Base-by-base conservation (phyloP, 306 rosid species). In the Vigna hirtella region DNA sequence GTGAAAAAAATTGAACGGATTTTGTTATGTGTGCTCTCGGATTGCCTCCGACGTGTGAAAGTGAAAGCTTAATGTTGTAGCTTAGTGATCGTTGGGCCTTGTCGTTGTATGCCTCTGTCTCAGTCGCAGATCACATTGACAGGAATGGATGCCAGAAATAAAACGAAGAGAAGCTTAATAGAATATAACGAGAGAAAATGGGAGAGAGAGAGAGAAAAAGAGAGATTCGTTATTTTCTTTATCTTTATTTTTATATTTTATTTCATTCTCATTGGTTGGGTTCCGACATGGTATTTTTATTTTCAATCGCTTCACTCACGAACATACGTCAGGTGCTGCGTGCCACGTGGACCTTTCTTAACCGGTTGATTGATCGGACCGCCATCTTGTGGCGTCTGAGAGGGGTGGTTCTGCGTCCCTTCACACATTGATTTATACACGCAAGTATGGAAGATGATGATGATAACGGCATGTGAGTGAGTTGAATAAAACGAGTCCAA, bases 311-410 rank as follows among this genome's bases (percentile, higher is more conserved):
- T 36, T 2, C 30, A 2, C 22, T 38, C 20, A 67, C 2, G 34
- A 55, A 36, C 40, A 36, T 9, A 2, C 13, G 51, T 78, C 70
- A 78, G 71, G 77, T 18, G 55, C 4, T 22, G 34, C 1, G 15
- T 45, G 69, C 28, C 82, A 78, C 82, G 82, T 78, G 82, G 82
- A 6, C 40, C 9, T 15, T 45, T 57, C 8, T 8, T 36, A 3
- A 38, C 40, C 70, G 63, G 12, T 14, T 0, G 82, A 78, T 78
- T 68, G 0, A 53, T 32, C 36, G 42, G 70, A 78, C 70, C 4
- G 47, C 10, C 61, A 4, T 66, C 32, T 17, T 45, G 56, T n/a
- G 13, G 74, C 12, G 3, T 28, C 49, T 67, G n/a, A 56, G 61
- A 68, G 1, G 11, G 68, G n/a, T 62, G 68, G 47, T 62, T 61